A percentile compares a stretch with the other conserved stretches of the same genome.
Conservation (phyloP, 2,329 filamentous ascomycete genomes). For the Fusarium nematophilum region DNA sequence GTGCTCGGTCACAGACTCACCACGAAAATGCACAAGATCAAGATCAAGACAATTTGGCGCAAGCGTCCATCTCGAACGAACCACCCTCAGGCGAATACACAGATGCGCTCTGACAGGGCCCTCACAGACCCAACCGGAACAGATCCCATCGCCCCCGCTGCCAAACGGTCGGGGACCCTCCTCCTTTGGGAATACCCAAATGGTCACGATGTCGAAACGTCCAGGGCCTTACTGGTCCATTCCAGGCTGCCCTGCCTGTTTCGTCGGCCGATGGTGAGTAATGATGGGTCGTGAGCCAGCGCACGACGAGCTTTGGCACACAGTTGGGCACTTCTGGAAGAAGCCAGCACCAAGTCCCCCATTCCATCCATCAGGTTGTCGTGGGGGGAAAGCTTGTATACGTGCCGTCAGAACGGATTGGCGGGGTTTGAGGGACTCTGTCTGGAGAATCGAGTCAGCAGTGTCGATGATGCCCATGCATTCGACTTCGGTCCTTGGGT, state of each 20-base stretch:
- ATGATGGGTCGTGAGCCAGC: constrained; percentile 29
- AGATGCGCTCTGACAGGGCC: not conserved
- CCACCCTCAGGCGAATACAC: constrained; percentile 4
- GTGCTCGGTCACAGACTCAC: not conserved
- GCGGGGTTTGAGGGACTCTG: constrained; percentile 23
- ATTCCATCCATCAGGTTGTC: constrained; percentile 19
- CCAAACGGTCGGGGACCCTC: constrained; percentile 10
- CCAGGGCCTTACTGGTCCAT: constrained; percentile 13
- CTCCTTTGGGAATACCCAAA: constrained; percentile 6
- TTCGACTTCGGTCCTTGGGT: not conserved
- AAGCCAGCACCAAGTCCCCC: constrained; percentile 30
- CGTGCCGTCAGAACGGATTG: constrained; percentile 29
- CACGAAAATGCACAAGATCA: not conserved
- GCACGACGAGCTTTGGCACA: constrained; percentile 2
- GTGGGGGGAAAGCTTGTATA: constrained; percentile 29
- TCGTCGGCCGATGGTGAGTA: constrained; percentile 25
- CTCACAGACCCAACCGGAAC: constrained; percentile 24
- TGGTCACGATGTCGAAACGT: constrained; percentile 21
- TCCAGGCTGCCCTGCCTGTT: constrained; percentile 12
- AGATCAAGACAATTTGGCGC: not conserved
- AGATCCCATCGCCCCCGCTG: constrained; percentile 26
- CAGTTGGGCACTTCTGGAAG: constrained; percentile 31
- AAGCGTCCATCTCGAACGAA: constrained; percentile 1
- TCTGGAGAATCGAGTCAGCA: constrained; percentile 10
- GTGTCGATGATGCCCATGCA: constrained; percentile 3